Base-by-base conservation (phyloP, 2,329 filamentous ascomycete species). In the Apiospora pterosperma region DNA sequence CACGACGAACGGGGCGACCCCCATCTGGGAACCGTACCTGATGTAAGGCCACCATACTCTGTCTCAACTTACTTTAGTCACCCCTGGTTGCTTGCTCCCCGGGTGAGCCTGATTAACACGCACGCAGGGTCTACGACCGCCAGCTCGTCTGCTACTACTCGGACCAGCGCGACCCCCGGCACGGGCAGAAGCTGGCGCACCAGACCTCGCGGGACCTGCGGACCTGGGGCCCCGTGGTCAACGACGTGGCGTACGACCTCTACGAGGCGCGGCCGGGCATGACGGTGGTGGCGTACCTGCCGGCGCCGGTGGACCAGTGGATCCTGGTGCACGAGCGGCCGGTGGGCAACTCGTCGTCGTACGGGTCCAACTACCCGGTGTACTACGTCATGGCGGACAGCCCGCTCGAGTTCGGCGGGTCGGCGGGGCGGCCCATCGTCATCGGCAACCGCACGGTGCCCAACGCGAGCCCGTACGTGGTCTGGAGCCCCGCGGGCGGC, bases 1-100 rank as follows among this genome's bases (percentile, higher is more conserved):
- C 0, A 84, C 88, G 6, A 82, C 85, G 69, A 90, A 91, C 70
- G 89, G 87, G 2, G 75, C 86, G 36, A 88, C 86, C 0, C 87
- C 89, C 0, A 85, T 92, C 23, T 92, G 90, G 90, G 90, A 92
- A 73, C 90, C 90, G 0, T 91, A 89, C 73, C 76, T 92, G 36
- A 73, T 86, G 74, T 76, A 64, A 63, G 73, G 67, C 1, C 2
- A n/a, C 16, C 6, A 28, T 25, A 10, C 28, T 55, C 19, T 41
- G 10, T 41, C 19, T 41, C 38, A 4, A 5, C n/a, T 21, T 23
- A 19, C 23, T n/a, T n/a, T n/a, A n/a, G n/a, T n/a, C n/a, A n/a
- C n/a, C 12, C 41, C 41, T 21, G 19, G 19, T 44, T 44, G 19
- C 6, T 5, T 5, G n/a, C 2, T 11, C 3, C 34, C 2, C 7